Evolutionary conservation across 2,329 filamentous ascomycete species (phyloP).

Genomic region (Lachnum nothofagi): DNA sequence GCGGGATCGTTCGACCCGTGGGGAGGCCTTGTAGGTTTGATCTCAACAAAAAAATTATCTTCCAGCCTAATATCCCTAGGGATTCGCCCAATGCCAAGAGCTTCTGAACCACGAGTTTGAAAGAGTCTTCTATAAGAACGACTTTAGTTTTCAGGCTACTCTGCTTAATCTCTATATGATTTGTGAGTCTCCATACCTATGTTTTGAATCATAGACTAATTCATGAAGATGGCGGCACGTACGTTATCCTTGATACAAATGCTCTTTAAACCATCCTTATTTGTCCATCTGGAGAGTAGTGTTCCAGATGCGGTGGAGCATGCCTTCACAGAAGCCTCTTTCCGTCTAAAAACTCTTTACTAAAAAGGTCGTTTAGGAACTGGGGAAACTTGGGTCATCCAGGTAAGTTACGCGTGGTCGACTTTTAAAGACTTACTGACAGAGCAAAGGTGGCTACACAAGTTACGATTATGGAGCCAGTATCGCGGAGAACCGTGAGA

Average conservation of each 20-base stretch:
- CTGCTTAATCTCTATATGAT: conserved; percentile 75
- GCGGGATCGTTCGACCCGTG: conserved; percentile 69
- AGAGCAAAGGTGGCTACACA: conserved; percentile 51
- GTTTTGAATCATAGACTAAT: conserved; percentile 38
- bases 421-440: not conserved
- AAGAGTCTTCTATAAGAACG: conserved; percentile 75
- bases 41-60: not conserved
- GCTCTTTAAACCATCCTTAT: no score
- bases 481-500: conserved; percentile 64
- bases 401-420: conserved; percentile 8
- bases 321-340: not conserved
- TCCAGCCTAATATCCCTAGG: conserved; percentile 30
- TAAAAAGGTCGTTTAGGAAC: conserved; percentile 40
- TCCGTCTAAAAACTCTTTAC: not conserved
- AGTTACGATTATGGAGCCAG: conserved; percentile 54
- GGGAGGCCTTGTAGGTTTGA: conserved; percentile 49
- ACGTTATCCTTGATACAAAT: not conserved
- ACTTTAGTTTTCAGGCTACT: conserved; percentile 58
- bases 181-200: conserved; percentile 16
- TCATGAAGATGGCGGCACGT: conserved; percentile 59
- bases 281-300: no score
- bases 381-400: conserved; percentile 75
- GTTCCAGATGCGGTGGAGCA: no score
- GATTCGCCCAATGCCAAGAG: conserved; percentile 61
- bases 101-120: conserved; percentile 70